phyloP scores from a whole-genome alignment of 352 stramenopile genomes.

The Phytophthora pseudosyringae region DNA sequence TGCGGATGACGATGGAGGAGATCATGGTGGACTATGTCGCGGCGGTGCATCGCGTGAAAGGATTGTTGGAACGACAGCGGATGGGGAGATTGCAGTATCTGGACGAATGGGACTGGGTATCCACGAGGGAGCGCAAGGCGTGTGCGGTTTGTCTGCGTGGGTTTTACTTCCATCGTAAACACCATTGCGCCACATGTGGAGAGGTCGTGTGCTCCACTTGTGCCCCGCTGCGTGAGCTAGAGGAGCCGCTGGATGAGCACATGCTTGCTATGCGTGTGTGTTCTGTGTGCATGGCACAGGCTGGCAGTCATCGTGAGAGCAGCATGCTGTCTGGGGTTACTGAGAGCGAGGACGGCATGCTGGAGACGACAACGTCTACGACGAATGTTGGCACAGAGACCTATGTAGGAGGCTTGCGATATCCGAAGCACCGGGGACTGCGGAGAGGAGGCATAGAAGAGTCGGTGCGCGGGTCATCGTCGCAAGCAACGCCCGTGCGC shows the following conservation, averaged over 20 bases:
- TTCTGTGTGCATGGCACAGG: slow-evolving; percentile 65
- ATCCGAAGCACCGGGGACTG: slow-evolving; percentile 39
- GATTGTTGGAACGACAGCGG: slow-evolving; percentile 73
- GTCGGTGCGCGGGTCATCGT: slow-evolving; percentile 15
- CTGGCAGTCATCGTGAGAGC: slow-evolving; percentile 33
- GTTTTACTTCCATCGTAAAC: slow-evolving; percentile 83
- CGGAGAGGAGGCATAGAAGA: slow-evolving; percentile 27
- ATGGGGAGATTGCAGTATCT: slow-evolving; percentile 78
- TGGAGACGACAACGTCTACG: slow-evolving; percentile 36
- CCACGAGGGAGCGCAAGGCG: slow-evolving; percentile 72
- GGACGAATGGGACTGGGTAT: slow-evolving; percentile 82
- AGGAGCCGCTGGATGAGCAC: slow-evolving; percentile 65
- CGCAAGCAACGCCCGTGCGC: slow-evolving; percentile 10
- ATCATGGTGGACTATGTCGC: slow-evolving; percentile 77
- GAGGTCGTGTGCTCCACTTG: slow-evolving; percentile 82
- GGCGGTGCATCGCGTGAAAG: slow-evolving; percentile 59
- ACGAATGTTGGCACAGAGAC: slow-evolving; percentile 62
- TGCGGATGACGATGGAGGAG: slow-evolving; percentile 53
- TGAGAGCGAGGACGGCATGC: slow-evolving; percentile 29
- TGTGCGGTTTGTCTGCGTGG: slow-evolving; percentile 80
- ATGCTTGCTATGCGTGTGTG: slow-evolving; percentile 72
- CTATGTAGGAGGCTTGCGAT: slow-evolving; percentile 45
- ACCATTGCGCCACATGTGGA: slow-evolving; percentile 78
- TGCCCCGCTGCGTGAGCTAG: slow-evolving; percentile 71
- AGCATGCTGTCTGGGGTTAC: slow-evolving; percentile 36